Evolutionary conservation across 805 yeast genomes (phyloP), one percentile per base, ranked within the genome.

Genomic region (Cyberlindnera maclurae): DNA sequence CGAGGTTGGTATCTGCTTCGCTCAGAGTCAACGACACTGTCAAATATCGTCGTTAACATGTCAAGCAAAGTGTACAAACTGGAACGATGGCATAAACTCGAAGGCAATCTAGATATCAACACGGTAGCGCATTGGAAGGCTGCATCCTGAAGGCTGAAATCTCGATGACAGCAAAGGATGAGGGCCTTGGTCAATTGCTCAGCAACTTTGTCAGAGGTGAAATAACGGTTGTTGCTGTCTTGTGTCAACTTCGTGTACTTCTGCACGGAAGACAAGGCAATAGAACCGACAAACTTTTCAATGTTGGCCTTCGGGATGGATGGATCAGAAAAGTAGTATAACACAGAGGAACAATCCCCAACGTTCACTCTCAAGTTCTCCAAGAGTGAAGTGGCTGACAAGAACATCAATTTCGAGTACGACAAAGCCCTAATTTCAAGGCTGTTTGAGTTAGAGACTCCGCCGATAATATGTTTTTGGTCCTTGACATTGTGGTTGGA

Each of bases 271-370:
- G 73, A 68, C 43, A 68, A 68, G 0, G 90, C 75, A 42, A 90
- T 73, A 5, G 71, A 69, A 0, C 80, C 80, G 58, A 89, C 72
- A 42, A 73, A 77, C 45, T 73, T 79, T 39, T 80, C 84, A 12
- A 87, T 72, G 9, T 80, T 85, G 28, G 78, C 71, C 28, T 84
- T 73, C 28, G 71, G 67, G 45, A 86, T 68, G 0, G 94, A 81
- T 3, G 96, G 93, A 54, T 93, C 97, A 2, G 93, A 82, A 49
- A 82, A 81, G 61, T 93, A 93, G 29, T 71, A 69, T 38, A 90
- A 69, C 27, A 78, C 66, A n/a, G 79, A 77, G 0, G 94, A 79
- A 47, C 95, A 82, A 46, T 82, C 80, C 12, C 97, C 97, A 8
- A 82, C 68, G 37, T 72, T 76, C 15, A 84, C 84, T 42, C 99